phyloP scores from a whole-genome alignment of 1,284 basidiomycete genomes.

The Moniliella sp. region DNA sequence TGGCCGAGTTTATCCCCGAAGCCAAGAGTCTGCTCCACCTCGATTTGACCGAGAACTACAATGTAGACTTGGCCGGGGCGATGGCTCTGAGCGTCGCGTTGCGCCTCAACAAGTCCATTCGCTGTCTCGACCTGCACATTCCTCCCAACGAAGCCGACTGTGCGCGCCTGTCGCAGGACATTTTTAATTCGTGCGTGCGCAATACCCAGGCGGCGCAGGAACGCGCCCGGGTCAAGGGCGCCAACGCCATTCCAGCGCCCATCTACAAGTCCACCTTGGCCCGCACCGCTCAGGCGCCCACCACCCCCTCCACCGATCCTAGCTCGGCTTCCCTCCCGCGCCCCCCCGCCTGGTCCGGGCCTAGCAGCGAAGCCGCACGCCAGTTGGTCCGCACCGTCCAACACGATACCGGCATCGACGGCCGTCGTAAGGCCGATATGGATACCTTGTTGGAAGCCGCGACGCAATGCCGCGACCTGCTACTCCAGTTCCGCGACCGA shows the following conservation, averaged over 20 bases:
- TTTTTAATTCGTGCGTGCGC: slow-evolving; percentile 56
- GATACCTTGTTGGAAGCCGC: no score
- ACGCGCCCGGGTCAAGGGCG: slow-evolving; percentile 11
- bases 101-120: slow-evolving; percentile 56
- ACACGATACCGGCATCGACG: no score
- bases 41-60: slow-evolving; percentile 34
- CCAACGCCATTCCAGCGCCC: slow-evolving; percentile 17
- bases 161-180: slow-evolving; percentile 41
- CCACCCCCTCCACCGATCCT: no score
- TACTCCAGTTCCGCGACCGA: no score
- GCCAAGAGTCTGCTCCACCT: slow-evolving; percentile 66
- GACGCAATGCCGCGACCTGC: no score
- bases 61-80: slow-evolving; percentile 66
- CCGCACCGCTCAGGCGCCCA: slow-evolving; percentile 14
- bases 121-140: slow-evolving; percentile 80
- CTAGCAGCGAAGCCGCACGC: no score
- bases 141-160: slow-evolving; percentile 64
- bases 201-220: slow-evolving; percentile 19
- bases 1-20: slow-evolving; percentile 88
- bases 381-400: no score
- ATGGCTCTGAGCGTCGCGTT: slow-evolving; percentile 71
- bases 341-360: no score
- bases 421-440: no score
- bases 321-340: no score
- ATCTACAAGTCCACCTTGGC: slow-evolving; percentile 24